A percentile compares a stretch with the other conserved stretches of the same genome.
phyloP scores from a whole-genome alignment of 2,329 filamentous ascomycete genomes.

The Trichophyton benhamiae region DNA sequence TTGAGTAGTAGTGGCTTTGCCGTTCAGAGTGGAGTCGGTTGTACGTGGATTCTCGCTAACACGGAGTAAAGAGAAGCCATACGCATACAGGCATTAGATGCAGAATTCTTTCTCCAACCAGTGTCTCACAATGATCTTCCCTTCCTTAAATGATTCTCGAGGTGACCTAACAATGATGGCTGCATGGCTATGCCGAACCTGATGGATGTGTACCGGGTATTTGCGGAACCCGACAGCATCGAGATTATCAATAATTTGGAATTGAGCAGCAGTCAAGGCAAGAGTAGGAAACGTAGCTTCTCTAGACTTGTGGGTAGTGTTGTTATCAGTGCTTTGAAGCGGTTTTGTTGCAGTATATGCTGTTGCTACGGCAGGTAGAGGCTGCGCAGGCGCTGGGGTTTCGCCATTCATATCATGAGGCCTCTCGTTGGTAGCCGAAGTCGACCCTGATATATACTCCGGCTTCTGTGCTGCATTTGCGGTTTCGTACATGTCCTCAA shows the following conservation, averaged over 20 bases:
- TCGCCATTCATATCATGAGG: neutral
- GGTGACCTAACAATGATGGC: conserved; percentile 69
- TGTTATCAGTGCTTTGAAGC: neutral
- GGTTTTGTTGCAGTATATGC: neutral
- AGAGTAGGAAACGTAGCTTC: conserved; percentile 40
- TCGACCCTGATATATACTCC: conserved; percentile 55
- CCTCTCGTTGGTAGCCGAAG: conserved; percentile 17
- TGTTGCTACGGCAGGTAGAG: neutral
- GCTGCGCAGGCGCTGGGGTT: neutral
- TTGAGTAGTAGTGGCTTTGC: neutral
- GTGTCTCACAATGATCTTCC: conserved; percentile 63
- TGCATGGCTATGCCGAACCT: conserved; percentile 69
- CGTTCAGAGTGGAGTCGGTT: neutral
- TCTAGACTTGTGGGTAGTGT: neutral
- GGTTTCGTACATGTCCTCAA: conserved; percentile 66
- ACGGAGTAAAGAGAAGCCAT: neutral
- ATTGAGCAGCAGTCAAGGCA: conserved; percentile 67
- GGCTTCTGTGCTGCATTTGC: conserved; percentile 56
- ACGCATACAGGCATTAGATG: conserved; percentile 1
- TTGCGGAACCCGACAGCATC: conserved; percentile 51
- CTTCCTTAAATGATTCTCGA: conserved; percentile 62
- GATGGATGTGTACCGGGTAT: conserved; percentile 44
- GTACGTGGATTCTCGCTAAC: neutral
- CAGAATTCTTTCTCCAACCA: conserved; percentile 65
- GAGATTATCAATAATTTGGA: conserved; percentile 68